Evolutionary conservation across 306 rosid species (phyloP).

Genomic region (Vicia sativa): DNA sequence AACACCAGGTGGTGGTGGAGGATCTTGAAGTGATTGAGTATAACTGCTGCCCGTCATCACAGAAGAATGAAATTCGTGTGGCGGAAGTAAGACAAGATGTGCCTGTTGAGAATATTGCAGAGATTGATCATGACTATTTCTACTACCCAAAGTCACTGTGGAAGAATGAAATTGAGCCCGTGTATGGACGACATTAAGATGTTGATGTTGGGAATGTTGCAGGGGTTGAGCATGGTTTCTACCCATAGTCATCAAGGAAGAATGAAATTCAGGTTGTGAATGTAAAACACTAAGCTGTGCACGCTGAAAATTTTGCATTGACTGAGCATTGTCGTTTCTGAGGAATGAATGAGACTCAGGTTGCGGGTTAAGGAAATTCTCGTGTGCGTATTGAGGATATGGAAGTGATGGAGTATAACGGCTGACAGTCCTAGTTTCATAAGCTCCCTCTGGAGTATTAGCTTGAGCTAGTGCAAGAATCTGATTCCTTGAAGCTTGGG

Average conservation of each 20-base stretch:
- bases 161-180: conserved; percentile 26
- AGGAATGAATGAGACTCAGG: conserved; percentile 26
- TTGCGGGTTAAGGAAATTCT: conserved; percentile 17
- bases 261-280: conserved; percentile 29
- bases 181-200: background rate
- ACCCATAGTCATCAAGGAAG: conserved; percentile 15
- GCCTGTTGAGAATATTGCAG: conserved; percentile 27
- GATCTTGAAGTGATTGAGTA: conserved; percentile 25
- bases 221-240: conserved; percentile 27
- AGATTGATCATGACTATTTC: conserved; percentile 9
- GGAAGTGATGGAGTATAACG: conserved; percentile 8
- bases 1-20: conserved; percentile 28
- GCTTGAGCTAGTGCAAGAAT: conserved; percentile 22
- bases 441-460: conserved; percentile 28
- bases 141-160: conserved; percentile 13
- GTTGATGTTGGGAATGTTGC: conserved; percentile 26
- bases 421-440: conserved; percentile 22
- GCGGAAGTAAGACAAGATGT: conserved; percentile 13
- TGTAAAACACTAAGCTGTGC: conserved; percentile 20
- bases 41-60: conserved; percentile 3
- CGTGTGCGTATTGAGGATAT: conserved; percentile 26
- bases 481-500: conserved; percentile 39
- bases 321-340: conserved; percentile 24
- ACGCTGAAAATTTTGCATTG: conserved; percentile 22
- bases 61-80: conserved; percentile 30